Conservation (phyloP, 192 early-diverging fungal genomes). For the Hyaloraphidium curvatum region DNA sequence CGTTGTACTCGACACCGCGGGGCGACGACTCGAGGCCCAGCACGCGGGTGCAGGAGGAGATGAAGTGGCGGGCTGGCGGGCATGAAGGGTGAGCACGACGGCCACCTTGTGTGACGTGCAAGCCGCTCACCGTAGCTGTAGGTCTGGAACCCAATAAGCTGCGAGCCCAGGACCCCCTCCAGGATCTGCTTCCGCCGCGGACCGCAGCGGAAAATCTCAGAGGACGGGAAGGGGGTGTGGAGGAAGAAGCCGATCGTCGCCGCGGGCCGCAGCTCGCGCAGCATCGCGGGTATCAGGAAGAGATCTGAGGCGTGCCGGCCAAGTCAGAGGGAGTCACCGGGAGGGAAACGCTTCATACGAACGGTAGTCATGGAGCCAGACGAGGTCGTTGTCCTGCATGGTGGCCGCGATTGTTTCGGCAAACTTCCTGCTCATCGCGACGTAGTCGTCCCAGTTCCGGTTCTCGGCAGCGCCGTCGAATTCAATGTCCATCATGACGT, state of each 20-base stretch:
- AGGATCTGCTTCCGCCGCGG: constrained; percentile 58
- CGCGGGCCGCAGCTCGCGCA: constrained; percentile 19
- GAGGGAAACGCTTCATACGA: too few relatives aligned
- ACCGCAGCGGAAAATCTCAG: constrained; percentile 36
- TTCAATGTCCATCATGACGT: constrained; percentile 67
- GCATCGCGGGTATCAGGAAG: constrained; percentile 21
- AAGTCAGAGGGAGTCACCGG: too few relatives aligned
- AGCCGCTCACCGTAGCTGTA: constrained; percentile 91
- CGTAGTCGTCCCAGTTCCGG: constrained; percentile 60
- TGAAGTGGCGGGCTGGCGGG: constrained; percentile 79
- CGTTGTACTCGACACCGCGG: constrained; percentile 60
- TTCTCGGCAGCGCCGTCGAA: constrained; percentile 42
- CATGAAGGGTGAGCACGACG: too few relatives aligned
- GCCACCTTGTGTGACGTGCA: too few relatives aligned
- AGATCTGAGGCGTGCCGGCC: too few relatives aligned
- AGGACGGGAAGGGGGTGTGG: constrained; percentile 36
- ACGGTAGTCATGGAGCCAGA: constrained; percentile 44
- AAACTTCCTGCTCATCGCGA: constrained; percentile 58
- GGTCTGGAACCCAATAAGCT: constrained; percentile 90
- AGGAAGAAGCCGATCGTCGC: constrained; percentile 34
- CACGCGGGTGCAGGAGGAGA: constrained; percentile 81
- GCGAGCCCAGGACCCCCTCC: constrained; percentile 74
- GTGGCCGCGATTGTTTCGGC: constrained; percentile 41
- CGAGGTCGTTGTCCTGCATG: constrained; percentile 5
- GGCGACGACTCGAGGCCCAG: constrained; percentile 82